These are phyloP conservation scores for Hyaloscypha variabilis DNA, from an alignment of 495 filamentous ascomycete genomes.

Conservation along the genomic window DNA sequence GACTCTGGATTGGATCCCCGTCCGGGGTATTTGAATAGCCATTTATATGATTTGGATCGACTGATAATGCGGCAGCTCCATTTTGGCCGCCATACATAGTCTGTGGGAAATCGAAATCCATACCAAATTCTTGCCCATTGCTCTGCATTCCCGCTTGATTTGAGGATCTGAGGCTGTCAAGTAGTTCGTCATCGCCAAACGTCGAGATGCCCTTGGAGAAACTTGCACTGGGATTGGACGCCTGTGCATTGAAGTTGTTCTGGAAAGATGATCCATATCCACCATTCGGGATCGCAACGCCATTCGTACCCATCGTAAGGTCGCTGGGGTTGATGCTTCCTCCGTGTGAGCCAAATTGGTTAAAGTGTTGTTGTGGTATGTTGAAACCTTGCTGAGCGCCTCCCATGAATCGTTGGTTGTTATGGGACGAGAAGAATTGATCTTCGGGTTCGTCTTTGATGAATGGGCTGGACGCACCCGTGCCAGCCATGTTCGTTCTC, in stretches of 20 bases:
- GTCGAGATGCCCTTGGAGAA: slow-evolving; percentile 51
- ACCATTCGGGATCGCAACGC: slow-evolving; percentile 30
- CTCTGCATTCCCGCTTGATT: slow-evolving; percentile 47
- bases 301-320: slow-evolving; percentile 64
- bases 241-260: slow-evolving; percentile 27
- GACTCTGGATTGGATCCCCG: slow-evolving; percentile 83
- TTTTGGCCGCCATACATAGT: slow-evolving; percentile 49
- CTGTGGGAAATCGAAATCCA: slow-evolving; percentile 50
- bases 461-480: slow-evolving; percentile 57
- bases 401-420: slow-evolving; percentile 44
- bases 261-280: slow-evolving; percentile 28
- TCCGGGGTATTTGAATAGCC: slow-evolving; percentile 87
- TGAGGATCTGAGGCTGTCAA: slow-evolving; percentile 53
- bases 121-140: slow-evolving; percentile 51
- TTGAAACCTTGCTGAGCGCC: slow-evolving; percentile 62
- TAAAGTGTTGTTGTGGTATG: slow-evolving; percentile 68
- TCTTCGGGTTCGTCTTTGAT: slow-evolving; percentile 82
- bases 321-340: slow-evolving; percentile 84
- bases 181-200: slow-evolving; percentile 66
- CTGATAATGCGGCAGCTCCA: slow-evolving; percentile 38
- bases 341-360: slow-evolving; percentile 65
- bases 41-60: slow-evolving; percentile 43
- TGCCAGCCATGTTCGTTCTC: slow-evolving; percentile 33
- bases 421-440: slow-evolving; percentile 54
- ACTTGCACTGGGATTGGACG: slow-evolving; percentile 27